Conservation (phyloP, 331 rosid genomes). For the Quercus lobata region DNA sequence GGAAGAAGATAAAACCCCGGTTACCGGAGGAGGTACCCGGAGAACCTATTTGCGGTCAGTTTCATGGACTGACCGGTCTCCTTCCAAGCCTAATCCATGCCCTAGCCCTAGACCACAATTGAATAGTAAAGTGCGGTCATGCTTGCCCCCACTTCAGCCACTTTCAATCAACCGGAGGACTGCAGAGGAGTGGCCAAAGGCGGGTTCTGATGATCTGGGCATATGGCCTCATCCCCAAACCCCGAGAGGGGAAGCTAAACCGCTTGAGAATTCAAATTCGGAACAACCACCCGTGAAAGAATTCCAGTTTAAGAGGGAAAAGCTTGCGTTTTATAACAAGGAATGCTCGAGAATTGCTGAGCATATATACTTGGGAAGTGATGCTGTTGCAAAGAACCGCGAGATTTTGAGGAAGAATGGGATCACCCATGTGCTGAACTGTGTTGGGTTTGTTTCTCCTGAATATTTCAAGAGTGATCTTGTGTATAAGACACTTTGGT, state of each 20-base stretch:
- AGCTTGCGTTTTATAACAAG: constrained; percentile 72
- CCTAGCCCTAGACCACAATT: constrained; percentile 43
- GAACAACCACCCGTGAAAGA: constrained; percentile 43
- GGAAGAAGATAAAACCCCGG: constrained; percentile 41
- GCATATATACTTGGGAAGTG: constrained; percentile 85
- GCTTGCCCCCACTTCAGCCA: constrained; percentile 81
- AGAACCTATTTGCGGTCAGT: constrained; percentile 63
- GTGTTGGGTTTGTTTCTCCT: constrained; percentile 93
- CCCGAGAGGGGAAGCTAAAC: constrained; percentile 45
- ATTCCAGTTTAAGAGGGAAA: constrained; percentile 71
- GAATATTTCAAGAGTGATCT: constrained; percentile 86
- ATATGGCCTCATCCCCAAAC: constrained; percentile 79
- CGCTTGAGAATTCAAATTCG: constrained; percentile 25
- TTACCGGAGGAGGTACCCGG: constrained; percentile 35
- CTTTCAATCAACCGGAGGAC: constrained; percentile 57
- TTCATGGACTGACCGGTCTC: constrained; percentile 88
- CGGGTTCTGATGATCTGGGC: constrained; percentile 92
- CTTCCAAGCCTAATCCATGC: constrained; percentile 29
- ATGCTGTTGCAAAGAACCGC: constrained; percentile 89
- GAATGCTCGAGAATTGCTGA: constrained; percentile 90
- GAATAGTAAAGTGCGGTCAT: constrained; percentile 45
- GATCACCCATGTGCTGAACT: constrained; percentile 87
- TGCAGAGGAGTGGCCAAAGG: constrained; percentile 78
- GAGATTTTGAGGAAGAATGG: constrained; percentile 63
- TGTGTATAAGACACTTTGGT: constrained; percentile 92